phyloP scores from a whole-genome alignment of 768 basidiomycete species.

The Melanogaster broomeanus region DNA sequence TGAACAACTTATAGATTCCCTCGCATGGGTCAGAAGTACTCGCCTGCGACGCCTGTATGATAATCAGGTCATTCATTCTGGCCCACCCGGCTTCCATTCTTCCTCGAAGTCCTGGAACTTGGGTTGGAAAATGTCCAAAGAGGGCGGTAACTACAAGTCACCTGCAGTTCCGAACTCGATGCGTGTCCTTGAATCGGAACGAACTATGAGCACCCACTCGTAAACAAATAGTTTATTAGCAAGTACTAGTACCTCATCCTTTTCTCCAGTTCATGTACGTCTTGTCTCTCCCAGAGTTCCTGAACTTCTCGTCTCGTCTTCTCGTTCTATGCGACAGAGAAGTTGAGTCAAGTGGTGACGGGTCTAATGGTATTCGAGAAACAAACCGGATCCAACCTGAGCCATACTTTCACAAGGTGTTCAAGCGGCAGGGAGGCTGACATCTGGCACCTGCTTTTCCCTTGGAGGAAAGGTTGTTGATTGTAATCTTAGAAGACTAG shows the following conservation, averaged over 20 bases:
- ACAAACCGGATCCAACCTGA: constrained; percentile 48
- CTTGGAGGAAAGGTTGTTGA: not conserved
- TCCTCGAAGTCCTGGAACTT: constrained; percentile 62
- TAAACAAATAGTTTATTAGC: not conserved
- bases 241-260: constrained; percentile 44
- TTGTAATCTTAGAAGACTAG: not conserved
- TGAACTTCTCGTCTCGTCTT: constrained; percentile 40
- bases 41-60: constrained; percentile 83
- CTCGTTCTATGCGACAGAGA: constrained; percentile 32
- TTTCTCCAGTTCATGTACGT: constrained; percentile 38
- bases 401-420: constrained; percentile 51
- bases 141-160: constrained; percentile 26
- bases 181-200: constrained; percentile 45
- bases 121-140: constrained; percentile 1
- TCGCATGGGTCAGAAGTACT: constrained; percentile 1
- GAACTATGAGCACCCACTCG: not conserved
- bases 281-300: constrained; percentile 30
- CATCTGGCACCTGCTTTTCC: not conserved
- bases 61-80: constrained; percentile 87
- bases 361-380: not conserved
- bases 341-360: not conserved
- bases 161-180: constrained; percentile 91
- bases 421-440: constrained; percentile 29
- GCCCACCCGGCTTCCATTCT: constrained; percentile 89
- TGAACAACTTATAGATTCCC: not conserved